Percentiles rank a stretch among this genome's conserved stretches.
phyloP scores from a whole-genome alignment of 768 basidiomycete genomes.

The Suillus clintonianus region DNA sequence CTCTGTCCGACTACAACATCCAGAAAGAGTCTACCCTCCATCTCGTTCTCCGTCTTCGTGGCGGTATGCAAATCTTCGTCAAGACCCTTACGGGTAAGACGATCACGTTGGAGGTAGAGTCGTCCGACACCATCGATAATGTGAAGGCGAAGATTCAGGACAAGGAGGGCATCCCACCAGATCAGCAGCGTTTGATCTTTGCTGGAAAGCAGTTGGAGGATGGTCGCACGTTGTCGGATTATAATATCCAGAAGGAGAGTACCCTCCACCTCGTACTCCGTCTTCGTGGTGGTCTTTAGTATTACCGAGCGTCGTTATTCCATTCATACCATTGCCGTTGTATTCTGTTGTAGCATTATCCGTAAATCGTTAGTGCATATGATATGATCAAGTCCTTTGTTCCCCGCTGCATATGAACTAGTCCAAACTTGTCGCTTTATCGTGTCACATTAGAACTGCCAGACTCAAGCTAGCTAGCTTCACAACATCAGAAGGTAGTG shows the following conservation, averaged over 20 bases:
- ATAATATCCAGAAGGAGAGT: conserved; percentile 75
- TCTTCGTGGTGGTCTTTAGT: conserved; percentile 47
- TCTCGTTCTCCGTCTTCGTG: conserved; percentile 69
- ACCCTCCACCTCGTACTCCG: conserved; percentile 67
- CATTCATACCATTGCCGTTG: background rate
- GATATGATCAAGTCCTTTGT: background rate
- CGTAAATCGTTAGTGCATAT: background rate
- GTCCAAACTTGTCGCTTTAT: background rate
- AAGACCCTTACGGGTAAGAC: conserved; percentile 79
- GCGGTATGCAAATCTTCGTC: conserved; percentile 73
- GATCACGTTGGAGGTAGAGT: conserved; percentile 75
- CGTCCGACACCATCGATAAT: conserved; percentile 75
- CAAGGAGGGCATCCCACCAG: conserved; percentile 80
- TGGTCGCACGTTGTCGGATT: conserved; percentile 76
- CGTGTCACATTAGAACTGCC: too few relatives aligned
- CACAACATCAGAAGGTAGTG: background rate
- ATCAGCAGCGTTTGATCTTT: conserved; percentile 76
- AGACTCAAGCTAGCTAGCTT: background rate
- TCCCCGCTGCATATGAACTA: background rate
- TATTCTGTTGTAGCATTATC: background rate
- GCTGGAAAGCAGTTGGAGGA: conserved; percentile 65
- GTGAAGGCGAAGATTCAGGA: conserved; percentile 80
- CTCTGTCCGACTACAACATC: conserved; percentile 89
- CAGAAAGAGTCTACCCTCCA: conserved; percentile 86
- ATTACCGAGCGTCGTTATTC: too few relatives aligned